Percentiles rank a stretch among this genome's conserved stretches.
Evolutionary conservation across 441 rosid genomes (phyloP).

Genomic region (Pelargonium cotyledonis): DNA sequence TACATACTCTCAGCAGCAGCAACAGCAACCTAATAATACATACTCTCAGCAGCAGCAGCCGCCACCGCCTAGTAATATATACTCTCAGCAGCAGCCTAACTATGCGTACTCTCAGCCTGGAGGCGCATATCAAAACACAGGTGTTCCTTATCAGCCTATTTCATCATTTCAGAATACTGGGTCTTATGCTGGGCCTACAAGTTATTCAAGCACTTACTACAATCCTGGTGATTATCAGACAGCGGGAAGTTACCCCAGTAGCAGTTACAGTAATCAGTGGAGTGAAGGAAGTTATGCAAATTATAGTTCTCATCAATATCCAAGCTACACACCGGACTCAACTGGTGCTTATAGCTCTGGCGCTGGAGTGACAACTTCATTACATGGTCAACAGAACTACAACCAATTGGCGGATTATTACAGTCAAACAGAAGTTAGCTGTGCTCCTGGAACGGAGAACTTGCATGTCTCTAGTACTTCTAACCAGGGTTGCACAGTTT

Average conservation of each 20-base stretch:
- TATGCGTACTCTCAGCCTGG: slow-evolving; percentile 50
- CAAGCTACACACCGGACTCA: slow-evolving; percentile 53
- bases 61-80: background rate
- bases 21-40: background rate
- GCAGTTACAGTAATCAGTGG: slow-evolving; percentile 67
- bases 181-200: slow-evolving; percentile 97
- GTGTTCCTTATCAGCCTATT: slow-evolving; percentile 64
- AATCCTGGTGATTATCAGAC: slow-evolving; percentile 99
- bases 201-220: slow-evolving; percentile 96
- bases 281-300: slow-evolving; percentile 64
- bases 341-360: slow-evolving; percentile 47
- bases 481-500: slow-evolving; percentile 48
- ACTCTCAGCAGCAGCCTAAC: slow-evolving; percentile 9
- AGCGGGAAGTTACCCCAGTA: slow-evolving; percentile 82
- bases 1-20: slow-evolving; percentile 30
- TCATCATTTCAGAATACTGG: slow-evolving; percentile 60
- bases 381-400: slow-evolving; percentile 67
- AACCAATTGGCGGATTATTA: slow-evolving; percentile 87
- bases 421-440: slow-evolving; percentile 84
- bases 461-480: slow-evolving; percentile 45
- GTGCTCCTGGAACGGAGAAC: slow-evolving; percentile 98
- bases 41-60: background rate
- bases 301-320: slow-evolving; percentile 59
- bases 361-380: slow-evolving; percentile 45
- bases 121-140: slow-evolving; percentile 93